Percentiles rank a stretch among this genome's conserved stretches.
Conservation (phyloP, 768 basidiomycete species). For the Candolleomyces eurysporus region DNA sequence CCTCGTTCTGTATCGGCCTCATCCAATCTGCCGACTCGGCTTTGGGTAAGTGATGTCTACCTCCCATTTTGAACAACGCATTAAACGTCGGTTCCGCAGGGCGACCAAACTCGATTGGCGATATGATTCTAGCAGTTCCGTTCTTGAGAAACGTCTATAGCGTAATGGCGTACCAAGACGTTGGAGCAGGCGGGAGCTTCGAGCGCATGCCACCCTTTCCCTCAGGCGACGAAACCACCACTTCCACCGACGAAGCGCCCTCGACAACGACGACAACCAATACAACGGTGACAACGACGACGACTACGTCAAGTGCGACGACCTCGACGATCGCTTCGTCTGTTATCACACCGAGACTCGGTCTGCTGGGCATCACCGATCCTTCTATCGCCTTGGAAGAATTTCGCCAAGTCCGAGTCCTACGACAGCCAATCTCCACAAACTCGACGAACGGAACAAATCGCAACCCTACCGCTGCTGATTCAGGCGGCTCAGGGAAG, state of each 20-base stretch:
- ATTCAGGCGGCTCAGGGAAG: constrained; percentile 22
- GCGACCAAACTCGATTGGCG: no score
- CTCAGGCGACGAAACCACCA: no score
- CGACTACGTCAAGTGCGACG: constrained; percentile 10
- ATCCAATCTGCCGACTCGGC: no score
- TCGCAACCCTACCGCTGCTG: not conserved
- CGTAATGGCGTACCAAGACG: no score
- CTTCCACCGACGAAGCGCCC: constrained; percentile 21
- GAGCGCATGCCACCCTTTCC: no score
- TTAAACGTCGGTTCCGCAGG: no score
- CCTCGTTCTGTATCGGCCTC: no score
- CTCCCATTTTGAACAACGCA: no score
- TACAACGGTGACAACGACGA: constrained; percentile 13
- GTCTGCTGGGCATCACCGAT: constrained; percentile 32
- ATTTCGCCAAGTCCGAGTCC: constrained; percentile 67
- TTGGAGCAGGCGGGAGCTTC: no score
- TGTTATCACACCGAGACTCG: constrained; percentile 46
- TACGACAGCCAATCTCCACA: constrained; percentile 51
- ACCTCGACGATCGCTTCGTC: constrained; percentile 7
- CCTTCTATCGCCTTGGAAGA: constrained; percentile 34
- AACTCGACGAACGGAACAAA: constrained; percentile 7
- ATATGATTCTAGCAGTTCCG: no score
- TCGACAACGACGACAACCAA: constrained; percentile 59
- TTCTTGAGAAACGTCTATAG: no score
- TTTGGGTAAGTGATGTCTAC: no score